Evolutionary conservation across 2,329 filamentous ascomycete species (phyloP).

Genomic region (Pestalotiopsis sp.): DNA sequence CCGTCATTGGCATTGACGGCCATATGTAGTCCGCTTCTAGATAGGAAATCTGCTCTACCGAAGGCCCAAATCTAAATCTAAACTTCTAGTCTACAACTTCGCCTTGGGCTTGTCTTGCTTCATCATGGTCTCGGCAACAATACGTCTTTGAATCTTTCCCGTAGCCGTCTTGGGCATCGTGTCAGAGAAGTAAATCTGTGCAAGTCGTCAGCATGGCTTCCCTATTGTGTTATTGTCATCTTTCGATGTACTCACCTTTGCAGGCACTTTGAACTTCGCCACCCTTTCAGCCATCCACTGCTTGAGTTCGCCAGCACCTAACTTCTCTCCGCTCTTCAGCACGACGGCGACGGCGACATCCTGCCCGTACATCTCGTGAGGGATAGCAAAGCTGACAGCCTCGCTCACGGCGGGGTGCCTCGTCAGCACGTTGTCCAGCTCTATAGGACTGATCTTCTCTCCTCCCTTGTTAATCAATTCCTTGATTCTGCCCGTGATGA

Average conservation of each 20-base stretch:
- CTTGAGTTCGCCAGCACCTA: constrained; percentile 64
- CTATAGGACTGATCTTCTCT: constrained; percentile 88
- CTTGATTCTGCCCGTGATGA: constrained; percentile 91
- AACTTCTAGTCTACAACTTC: constrained; percentile 47
- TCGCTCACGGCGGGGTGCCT: constrained; percentile 74
- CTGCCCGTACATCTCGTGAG: constrained; percentile 82
- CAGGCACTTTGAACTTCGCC: constrained; percentile 85
- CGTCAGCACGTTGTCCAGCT: constrained; percentile 82
- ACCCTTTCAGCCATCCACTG: constrained; percentile 70
- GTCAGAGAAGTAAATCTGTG: constrained; percentile 76
- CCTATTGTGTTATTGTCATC: background rate
- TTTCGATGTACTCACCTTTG: constrained; percentile 61
- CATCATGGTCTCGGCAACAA: constrained; percentile 85
- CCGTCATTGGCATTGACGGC: background rate
- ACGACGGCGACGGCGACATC: constrained; percentile 80
- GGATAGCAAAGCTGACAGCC: constrained; percentile 82
- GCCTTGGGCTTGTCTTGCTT: constrained; percentile 63
- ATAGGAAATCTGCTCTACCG: no score
- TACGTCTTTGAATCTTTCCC: constrained; percentile 83
- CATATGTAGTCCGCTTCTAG: background rate
- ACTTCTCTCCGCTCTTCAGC: constrained; percentile 64
- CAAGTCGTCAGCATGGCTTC: background rate
- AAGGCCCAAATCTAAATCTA: no score
- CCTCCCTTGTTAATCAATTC: constrained; percentile 91
- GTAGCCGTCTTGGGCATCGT: constrained; percentile 92